phyloP scores from a whole-genome alignment of 148 eudicot species.

The Salicornia ramosissima region DNA sequence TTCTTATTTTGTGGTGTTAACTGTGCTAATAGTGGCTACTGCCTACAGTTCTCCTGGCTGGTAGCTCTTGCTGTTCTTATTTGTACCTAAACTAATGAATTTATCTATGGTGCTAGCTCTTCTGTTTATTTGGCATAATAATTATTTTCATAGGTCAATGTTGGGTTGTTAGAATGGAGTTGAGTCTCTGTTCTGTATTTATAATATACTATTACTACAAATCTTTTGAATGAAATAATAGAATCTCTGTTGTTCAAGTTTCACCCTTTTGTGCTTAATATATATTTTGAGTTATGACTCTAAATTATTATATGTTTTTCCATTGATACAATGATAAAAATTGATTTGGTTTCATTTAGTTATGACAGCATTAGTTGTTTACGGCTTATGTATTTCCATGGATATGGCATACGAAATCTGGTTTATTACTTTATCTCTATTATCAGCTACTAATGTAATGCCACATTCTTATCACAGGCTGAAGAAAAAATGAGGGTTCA shows the following conservation, averaged over 20 bases:
- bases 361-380: too few species aligned
- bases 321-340: neutral
- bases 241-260: too few species aligned
- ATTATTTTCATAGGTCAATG: neutral
- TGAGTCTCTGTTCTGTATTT: neutral
- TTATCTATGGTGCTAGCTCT: neutral
- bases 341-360: too few species aligned
- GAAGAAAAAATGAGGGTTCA: conserved; percentile 91
- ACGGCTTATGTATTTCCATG: too few species aligned
- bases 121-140: neutral
- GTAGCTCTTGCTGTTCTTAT: neutral
- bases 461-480: conserved; percentile 35
- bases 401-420: neutral
- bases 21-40: neutral
- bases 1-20: neutral
- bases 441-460: neutral
- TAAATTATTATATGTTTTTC: too few species aligned
- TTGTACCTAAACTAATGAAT: neutral
- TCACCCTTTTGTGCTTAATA: neutral
- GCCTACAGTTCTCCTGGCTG: neutral
- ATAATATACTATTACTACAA: neutral
- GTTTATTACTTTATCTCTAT: neutral
- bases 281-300: too few species aligned
- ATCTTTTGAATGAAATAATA: neutral
- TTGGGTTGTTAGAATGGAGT: neutral